Evolutionary conservation across 2,329 filamentous ascomycete species (phyloP).

Genomic region (Helminthosporium solani): DNA sequence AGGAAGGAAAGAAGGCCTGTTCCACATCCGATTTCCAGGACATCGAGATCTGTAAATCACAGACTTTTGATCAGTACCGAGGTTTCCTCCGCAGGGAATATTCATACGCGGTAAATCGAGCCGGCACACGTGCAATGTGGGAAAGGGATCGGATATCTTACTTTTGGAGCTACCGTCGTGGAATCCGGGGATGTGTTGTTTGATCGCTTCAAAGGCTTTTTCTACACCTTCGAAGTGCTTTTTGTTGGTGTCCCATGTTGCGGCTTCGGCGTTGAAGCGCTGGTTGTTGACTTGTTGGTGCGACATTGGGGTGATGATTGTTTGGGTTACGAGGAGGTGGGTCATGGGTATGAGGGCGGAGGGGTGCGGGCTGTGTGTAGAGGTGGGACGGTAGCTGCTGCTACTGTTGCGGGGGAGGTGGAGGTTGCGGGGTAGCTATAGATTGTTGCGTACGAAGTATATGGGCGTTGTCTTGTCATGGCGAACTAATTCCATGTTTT

Average conservation of each 20-base stretch:
- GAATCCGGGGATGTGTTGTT: constrained; percentile 41
- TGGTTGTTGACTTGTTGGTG: constrained; percentile 39
- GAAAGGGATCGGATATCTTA: constrained; percentile 1
- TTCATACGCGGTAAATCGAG: no score
- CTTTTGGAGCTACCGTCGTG: constrained; percentile 29
- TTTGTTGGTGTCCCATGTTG: constrained; percentile 56
- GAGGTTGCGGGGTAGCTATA: no score
- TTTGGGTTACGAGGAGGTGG: constrained; percentile 4
- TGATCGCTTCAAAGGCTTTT: constrained; percentile 50
- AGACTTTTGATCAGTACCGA: neutral
- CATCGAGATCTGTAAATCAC: constrained; percentile 39
- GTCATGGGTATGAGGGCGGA: neutral
- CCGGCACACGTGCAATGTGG: no score
- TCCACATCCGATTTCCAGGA: constrained; percentile 60
- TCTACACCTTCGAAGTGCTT: constrained; percentile 50
- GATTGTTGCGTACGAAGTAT: no score
- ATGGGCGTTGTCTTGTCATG: no score
- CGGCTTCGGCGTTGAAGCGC: constrained; percentile 58
- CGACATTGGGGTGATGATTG: constrained; percentile 9
- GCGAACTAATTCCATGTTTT: no score
- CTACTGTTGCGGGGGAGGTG: no score
- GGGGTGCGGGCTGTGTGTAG: no score
- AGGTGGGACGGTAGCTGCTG: no score
- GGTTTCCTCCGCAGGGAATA: no score
- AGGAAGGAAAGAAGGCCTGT: constrained; percentile 56